phyloP scores from a whole-genome alignment of 345 rosid species.

The Eucalyptus guilfoylei region DNA sequence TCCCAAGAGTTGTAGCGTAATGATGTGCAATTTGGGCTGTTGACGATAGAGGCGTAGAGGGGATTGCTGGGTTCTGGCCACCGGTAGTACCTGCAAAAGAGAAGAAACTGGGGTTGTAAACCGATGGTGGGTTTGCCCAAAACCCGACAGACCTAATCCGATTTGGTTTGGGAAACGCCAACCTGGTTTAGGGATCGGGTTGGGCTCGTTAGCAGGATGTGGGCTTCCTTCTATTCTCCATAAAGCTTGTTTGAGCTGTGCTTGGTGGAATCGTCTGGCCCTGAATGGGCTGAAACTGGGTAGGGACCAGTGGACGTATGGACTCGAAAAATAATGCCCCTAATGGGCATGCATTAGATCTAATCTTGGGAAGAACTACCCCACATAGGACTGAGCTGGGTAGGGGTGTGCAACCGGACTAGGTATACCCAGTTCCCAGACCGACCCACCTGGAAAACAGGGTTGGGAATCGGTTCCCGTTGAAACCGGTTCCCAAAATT shows the following conservation, averaged over 20 bases:
- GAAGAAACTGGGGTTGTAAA: background rate
- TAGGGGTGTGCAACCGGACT: too few relatives aligned
- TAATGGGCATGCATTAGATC: background rate
- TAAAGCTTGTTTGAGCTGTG: background rate
- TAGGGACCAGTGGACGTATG: background rate
- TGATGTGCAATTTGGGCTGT: background rate
- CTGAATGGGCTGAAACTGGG: background rate
- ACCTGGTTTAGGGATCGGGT: background rate
- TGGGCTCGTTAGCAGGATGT: background rate
- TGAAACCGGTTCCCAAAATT: too few relatives aligned
- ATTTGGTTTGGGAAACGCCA: background rate
- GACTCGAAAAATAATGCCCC: background rate
- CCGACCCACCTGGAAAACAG: too few relatives aligned
- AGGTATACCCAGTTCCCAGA: too few relatives aligned
- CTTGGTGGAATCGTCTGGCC: background rate
- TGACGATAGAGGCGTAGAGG: background rate
- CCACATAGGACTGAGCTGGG: accelerated
- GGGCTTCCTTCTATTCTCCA: background rate
- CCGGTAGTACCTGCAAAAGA: background rate
- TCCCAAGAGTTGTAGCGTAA: background rate
- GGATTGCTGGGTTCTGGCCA: background rate
- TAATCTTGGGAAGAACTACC: background rate
- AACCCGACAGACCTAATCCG: background rate
- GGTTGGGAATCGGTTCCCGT: too few relatives aligned
- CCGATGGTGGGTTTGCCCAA: background rate